Base-by-base conservation (phyloP, 768 basidiomycete species). In the Termitomyces sp. region DNA sequence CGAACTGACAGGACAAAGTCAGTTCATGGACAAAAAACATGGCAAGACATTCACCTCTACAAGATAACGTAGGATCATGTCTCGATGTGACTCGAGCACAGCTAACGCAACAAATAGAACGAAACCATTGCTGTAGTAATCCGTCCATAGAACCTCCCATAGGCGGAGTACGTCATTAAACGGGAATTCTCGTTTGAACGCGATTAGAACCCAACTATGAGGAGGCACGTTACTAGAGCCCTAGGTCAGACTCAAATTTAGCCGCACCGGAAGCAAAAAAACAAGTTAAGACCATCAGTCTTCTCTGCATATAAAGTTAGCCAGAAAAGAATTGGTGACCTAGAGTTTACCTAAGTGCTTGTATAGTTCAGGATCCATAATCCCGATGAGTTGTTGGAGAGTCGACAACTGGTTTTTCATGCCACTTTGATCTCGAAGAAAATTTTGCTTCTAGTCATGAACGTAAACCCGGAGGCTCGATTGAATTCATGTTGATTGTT, bases 341-440 rank as follows among this genome's bases (percentile, higher is more conserved):
- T 4, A 21, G 17, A n/a, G 10, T 37, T 32, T 63, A 91, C 91
- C 90, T 53, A 98, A 72, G 73, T 98, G 95, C 42, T 88, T 84
- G 69, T 95, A 97, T 21, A 99, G 73, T 66, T 98, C 92, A 1
- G 95, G 95, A 66, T 99, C 97, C 92, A 98, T 96, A 32, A 95
- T 81, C 35, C 83, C 82, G 40, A 98, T 90, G 14, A 99, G 73
- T 64, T 96, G 87, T 66, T 98, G 97, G 19, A 99, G 75, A 8
- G 90, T 91, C 27, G 85, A 82, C 25, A 99, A 72, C 66, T 98
- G 95, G 59, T 88, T 87, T 80, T 93, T 95, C 97, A 99, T 99
- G 4, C 97, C 97, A 58, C 90, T 92, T 68, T 99, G 97, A 66
- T 99, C 97, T 6, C 94, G 84, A 38, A 93, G 78, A 71, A 99